Base-by-base conservation (phyloP, 257 asterid species). In the Verbascum thapsus region DNA sequence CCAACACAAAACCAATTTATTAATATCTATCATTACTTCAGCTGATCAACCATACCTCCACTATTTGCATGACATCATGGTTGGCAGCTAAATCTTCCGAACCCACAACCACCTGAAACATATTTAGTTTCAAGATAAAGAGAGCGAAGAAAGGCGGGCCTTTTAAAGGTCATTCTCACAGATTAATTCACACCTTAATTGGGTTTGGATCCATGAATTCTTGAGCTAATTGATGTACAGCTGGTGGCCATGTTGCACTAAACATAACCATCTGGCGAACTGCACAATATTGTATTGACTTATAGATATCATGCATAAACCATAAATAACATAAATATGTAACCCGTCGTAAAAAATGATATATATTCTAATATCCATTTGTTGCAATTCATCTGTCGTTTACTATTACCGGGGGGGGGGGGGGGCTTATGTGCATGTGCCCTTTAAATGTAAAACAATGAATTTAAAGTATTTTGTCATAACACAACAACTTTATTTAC, bases 31-130 rank as follows among this genome's bases (percentile, higher is more conserved):
- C 18, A 17, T 19, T 45, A 60, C n/a, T 43, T 4, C 30, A 34
- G 57, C 20, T 0, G 52, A 42, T 37, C 53, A 62, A 12, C 39
- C 58, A 58, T 82, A 94, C 99, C 99, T 94, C 99, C 58, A 94
- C 97, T 61, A 94, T 94, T 82, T 94, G 99, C 99, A 94, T 81
- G 71, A 94, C 99, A 64, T 92, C 99, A 58, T 92, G 97, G 85
- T 94, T 94, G 75, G 99, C 97, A 75, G 99, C 85, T 70, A 94
- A 82, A 80, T 94, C 97, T 77, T 90, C 99, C 3, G 99, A 94
- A 39, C 97, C 99, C 76, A 94, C 90, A 59, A 94, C 95, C 66
- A 94, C 99, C 99, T 94, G 84, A 75, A 74, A 79, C 37, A 80
- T 45, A 68, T 48, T 51, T 26, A 41, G 30, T 53, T 70, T 48